Evolutionary conservation across 768 basidiomycete genomes (phyloP).

Genomic region (Phylloporus sp.): DNA sequence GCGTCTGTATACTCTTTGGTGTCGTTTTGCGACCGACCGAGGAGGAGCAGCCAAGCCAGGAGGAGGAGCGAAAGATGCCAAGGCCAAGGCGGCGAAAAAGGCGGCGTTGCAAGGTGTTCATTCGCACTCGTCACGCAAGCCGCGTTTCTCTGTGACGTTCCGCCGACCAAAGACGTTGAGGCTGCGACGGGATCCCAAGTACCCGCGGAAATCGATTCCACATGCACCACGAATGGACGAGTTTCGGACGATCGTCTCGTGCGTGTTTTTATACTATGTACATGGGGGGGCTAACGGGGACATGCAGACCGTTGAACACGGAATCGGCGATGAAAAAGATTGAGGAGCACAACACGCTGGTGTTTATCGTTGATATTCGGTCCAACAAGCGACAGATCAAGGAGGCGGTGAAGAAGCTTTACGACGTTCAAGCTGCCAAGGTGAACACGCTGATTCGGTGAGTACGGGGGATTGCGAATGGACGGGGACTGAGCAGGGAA

Average conservation of each 20-base stretch:
- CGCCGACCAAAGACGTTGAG: slow-evolving; percentile 92
- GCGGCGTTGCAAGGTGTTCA: slow-evolving; percentile 87
- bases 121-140: slow-evolving; percentile 72
- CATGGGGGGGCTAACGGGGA: not conserved
- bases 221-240: slow-evolving; percentile 96
- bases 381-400: slow-evolving; percentile 99
- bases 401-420: slow-evolving; percentile 98
- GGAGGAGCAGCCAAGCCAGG: slow-evolving; percentile 15
- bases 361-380: slow-evolving; percentile 93
- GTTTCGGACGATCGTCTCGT: slow-evolving; percentile 90
- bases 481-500: slow-evolving; percentile 1
- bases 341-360: slow-evolving; percentile 98
- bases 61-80: slow-evolving; percentile 42
- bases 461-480: slow-evolving; percentile 20
- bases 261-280: slow-evolving; percentile 30
- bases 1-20: slow-evolving; percentile 19
- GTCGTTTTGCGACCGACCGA: slow-evolving; percentile 19
- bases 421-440: slow-evolving; percentile 93
- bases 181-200: slow-evolving; percentile 79
- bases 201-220: slow-evolving; percentile 91
- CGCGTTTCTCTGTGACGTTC: slow-evolving; percentile 84
- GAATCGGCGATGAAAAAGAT: slow-evolving; percentile 99
- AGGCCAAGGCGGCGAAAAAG: slow-evolving; percentile 95
- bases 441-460: slow-evolving; percentile 98
- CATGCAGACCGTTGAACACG: slow-evolving; percentile 78